Evolutionary conservation across 2,329 filamentous ascomycete genomes (phyloP).

Genomic region (Neurospora sp.): DNA sequence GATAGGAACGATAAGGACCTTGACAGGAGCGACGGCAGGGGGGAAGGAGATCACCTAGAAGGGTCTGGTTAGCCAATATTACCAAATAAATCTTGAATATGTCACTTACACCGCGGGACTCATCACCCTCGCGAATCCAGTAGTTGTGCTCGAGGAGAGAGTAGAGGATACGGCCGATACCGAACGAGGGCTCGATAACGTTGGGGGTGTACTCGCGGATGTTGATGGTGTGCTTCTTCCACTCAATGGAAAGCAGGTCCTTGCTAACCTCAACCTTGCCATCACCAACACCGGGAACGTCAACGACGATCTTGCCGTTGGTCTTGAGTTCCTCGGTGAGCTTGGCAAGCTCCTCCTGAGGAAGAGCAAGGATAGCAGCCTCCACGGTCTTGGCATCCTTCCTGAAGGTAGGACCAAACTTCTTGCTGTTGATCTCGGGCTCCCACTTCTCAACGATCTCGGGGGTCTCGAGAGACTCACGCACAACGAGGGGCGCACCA

Average conservation of each 20-base stretch:
- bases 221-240: slow-evolving; percentile 72
- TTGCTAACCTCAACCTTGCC: slow-evolving; percentile 71
- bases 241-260: slow-evolving; percentile 76
- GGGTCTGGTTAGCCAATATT: not conserved
- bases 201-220: slow-evolving; percentile 88
- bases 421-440: slow-evolving; percentile 84
- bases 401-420: slow-evolving; percentile 91
- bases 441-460: slow-evolving; percentile 78
- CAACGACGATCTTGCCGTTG: slow-evolving; percentile 65
- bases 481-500: slow-evolving; percentile 73
- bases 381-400: slow-evolving; percentile 85
- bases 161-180: slow-evolving; percentile 91
- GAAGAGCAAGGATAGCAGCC: slow-evolving; percentile 61
- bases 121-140: slow-evolving; percentile 76
- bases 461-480: slow-evolving; percentile 70
- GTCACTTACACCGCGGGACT: slow-evolving; percentile 71
- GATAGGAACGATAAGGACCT: slow-evolving; percentile 85
- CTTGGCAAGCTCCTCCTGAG: slow-evolving; percentile 73
- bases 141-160: slow-evolving; percentile 88
- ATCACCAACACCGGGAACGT: slow-evolving; percentile 55
- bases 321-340: slow-evolving; percentile 64
- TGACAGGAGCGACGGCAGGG: slow-evolving; percentile 74
- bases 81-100: slow-evolving; percentile 5
- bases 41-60: slow-evolving; percentile 46
- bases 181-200: slow-evolving; percentile 94